Base-by-base conservation (phyloP, 805 yeast species). In the Starmerella powellii region DNA sequence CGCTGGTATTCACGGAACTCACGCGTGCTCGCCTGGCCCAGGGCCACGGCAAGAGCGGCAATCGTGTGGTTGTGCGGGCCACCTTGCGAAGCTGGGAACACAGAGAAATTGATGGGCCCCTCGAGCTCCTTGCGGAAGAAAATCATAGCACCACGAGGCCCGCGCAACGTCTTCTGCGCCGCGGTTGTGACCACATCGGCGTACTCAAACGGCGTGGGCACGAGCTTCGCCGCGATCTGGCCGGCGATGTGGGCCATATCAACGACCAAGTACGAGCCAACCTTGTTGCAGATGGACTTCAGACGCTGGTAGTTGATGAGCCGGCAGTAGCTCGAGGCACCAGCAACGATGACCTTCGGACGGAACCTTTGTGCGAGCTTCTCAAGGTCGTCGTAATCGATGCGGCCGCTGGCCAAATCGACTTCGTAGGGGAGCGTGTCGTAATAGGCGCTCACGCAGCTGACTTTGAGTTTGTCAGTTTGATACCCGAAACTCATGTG, bases 181-280 rank as follows among this genome's bases (percentile, higher is more conserved):
- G 98, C 93, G 54, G 97, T 91, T 51, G 98, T 91, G 57, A 91
- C 97, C 53, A 91, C 83, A 61, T 91, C 98, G 43, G 97, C 91
- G 63, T 81, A 84, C 64, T 85, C 91, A 68, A 91, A 91, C 51
- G 98, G 98, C 44, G 95, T 80, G 54, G 86, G 91, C 49, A 85
- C 84, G 42, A 87, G 95, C 53, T 85, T 87, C 46, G 97, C 95
- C 49, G 95, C 85, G 50, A 91, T 76, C 55, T 91, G 74, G 59
- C 98, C 98, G 20, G 96, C 86, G 54, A 85, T 91, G 62, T 91
- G 98, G 40, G 98, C 98, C 96, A 91, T 91, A 65, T 91, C 98
- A 46, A 82, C 86, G 60, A 91, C 79, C 55, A 91, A 74, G 66
- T 87, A 91, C 42, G 97, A 97, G 51, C 95, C 95, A 54, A 88